Conservation (phyloP, 768 basidiomycete genomes). For the Phylloporus sp. region DNA sequence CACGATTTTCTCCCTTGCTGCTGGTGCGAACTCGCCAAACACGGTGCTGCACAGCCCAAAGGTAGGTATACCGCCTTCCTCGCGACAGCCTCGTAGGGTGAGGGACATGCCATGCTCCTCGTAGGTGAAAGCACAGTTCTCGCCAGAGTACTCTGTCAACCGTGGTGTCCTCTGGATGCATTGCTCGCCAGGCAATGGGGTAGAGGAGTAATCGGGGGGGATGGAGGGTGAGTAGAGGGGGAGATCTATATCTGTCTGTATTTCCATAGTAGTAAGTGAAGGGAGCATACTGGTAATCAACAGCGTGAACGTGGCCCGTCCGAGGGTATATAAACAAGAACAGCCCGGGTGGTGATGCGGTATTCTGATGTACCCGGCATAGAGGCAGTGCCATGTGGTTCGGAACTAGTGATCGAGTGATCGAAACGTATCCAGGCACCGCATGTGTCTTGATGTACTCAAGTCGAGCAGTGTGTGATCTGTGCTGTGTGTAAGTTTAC, state of each 20-base stretch:
- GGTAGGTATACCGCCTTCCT: conserved; percentile 27
- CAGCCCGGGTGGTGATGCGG: conserved; percentile 2
- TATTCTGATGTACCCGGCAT: conserved; percentile 6
- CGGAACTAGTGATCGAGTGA: conserved; percentile 14
- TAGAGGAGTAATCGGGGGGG: conserved; percentile 56
- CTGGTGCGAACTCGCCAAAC: conserved; percentile 26
- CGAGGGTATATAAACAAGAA: conserved; percentile 22
- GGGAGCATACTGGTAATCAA: background rate
- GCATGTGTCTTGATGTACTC: background rate
- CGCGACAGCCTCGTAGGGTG: conserved; percentile 29
- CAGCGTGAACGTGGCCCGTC: background rate
- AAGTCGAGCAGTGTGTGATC: background rate
- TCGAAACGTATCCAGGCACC: conserved; percentile 4
- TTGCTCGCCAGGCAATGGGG: conserved; percentile 49
- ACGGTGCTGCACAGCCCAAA: conserved; percentile 31
- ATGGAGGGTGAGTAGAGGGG: conserved; percentile 54
- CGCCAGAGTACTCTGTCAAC: conserved; percentile 5
- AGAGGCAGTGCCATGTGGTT: conserved; percentile 13
- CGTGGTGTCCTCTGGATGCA: conserved; percentile 47
- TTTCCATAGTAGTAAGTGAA: conserved; percentile 14
- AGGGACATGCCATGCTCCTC: conserved; percentile 30
- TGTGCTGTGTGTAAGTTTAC: background rate
- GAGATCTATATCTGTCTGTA: conserved; percentile 19
- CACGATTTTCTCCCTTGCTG: conserved; percentile 22
- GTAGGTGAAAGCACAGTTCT: conserved; percentile 28